Evolutionary conservation across 176 grass and related monocot genomes (phyloP).

Genomic region (Bolboschoenus planiculmis): DNA sequence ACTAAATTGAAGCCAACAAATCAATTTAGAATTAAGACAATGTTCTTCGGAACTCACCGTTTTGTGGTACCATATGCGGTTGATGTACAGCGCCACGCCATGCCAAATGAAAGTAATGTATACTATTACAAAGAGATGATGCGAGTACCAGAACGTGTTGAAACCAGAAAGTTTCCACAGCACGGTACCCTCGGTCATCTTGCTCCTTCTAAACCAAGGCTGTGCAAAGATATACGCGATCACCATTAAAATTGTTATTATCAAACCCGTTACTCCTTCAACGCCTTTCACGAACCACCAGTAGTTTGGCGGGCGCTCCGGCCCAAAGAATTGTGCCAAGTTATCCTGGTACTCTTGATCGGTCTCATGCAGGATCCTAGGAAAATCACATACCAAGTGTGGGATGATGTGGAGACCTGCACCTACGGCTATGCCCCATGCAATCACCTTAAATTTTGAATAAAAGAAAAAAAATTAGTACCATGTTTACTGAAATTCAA

Average conservation of each 20-base stretch:
- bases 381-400: constrained; percentile 86
- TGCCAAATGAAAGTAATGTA: constrained; percentile 60
- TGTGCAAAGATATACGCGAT: constrained; percentile 69
- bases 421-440: constrained; percentile 39
- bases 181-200: constrained; percentile 49
- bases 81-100: constrained; percentile 80
- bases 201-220: constrained; percentile 65
- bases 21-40: not conserved
- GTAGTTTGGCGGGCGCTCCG: constrained; percentile 44
- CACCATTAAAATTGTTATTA: constrained; percentile 75
- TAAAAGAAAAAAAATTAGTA: not conserved
- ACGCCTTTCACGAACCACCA: constrained; percentile 89
- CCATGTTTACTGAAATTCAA: not conserved
- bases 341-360: constrained; percentile 51
- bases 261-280: constrained; percentile 66
- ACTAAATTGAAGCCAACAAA: not conserved
- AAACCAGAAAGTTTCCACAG: constrained; percentile 51
- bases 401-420: constrained; percentile 47
- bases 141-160: constrained; percentile 97
- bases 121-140: constrained; percentile 90
- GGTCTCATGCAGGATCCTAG: constrained; percentile 50
- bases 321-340: constrained; percentile 74
- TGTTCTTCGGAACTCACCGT: constrained; percentile 43
- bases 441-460: constrained; percentile 42
- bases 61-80: constrained; percentile 63